Percentiles rank a stretch among this genome's conserved stretches.
These are phyloP conservation scores for Petasospora fabianii DNA, from an alignment of 1,139 yeast species.

Conservation along the genomic window DNA sequence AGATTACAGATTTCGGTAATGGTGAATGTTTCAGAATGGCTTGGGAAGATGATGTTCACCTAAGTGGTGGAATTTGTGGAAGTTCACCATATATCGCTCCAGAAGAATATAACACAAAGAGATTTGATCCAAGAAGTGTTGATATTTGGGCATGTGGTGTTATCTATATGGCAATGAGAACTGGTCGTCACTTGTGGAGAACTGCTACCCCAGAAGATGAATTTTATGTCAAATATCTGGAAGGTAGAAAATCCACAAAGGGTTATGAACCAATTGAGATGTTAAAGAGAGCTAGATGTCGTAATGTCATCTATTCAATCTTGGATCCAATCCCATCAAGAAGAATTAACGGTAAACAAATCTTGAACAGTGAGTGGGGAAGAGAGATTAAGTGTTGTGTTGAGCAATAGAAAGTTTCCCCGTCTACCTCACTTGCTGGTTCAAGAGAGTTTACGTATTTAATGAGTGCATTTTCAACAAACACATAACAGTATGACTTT, in stretches of 20 bases:
- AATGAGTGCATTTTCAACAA: too few species aligned
- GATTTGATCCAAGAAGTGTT: slow-evolving; percentile 87
- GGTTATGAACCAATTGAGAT: slow-evolving; percentile 92
- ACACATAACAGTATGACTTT: too few species aligned
- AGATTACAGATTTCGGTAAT: slow-evolving; percentile 94
- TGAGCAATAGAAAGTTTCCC: too few species aligned
- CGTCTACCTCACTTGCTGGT: too few species aligned
- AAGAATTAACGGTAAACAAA: slow-evolving; percentile 84
- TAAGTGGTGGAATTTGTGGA: slow-evolving; percentile 82
- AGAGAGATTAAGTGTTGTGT: slow-evolving; percentile 54
- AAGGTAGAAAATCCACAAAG: slow-evolving; percentile 69
- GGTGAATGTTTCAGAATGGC: slow-evolving; percentile 96
- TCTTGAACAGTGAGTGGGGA: slow-evolving; percentile 94
- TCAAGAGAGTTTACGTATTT: too few species aligned
- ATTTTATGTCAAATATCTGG: slow-evolving; percentile 68
- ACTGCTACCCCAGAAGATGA: slow-evolving; percentile 79
- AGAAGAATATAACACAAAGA: slow-evolving; percentile 72
- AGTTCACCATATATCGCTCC: slow-evolving; percentile 96
- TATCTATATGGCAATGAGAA: slow-evolving; percentile 96
- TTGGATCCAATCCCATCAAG: slow-evolving; percentile 87
- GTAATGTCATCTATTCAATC: slow-evolving; percentile 88
- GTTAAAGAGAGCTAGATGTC: slow-evolving; percentile 77
- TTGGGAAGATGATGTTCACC: slow-evolving; percentile 86
- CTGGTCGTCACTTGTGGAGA: slow-evolving; percentile 93
- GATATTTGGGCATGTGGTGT: slow-evolving; percentile 98